Evolutionary conservation across 805 yeast genomes (phyloP), one percentile per base, ranked within the genome.

Genomic region (Kodamaea fukazawae): DNA sequence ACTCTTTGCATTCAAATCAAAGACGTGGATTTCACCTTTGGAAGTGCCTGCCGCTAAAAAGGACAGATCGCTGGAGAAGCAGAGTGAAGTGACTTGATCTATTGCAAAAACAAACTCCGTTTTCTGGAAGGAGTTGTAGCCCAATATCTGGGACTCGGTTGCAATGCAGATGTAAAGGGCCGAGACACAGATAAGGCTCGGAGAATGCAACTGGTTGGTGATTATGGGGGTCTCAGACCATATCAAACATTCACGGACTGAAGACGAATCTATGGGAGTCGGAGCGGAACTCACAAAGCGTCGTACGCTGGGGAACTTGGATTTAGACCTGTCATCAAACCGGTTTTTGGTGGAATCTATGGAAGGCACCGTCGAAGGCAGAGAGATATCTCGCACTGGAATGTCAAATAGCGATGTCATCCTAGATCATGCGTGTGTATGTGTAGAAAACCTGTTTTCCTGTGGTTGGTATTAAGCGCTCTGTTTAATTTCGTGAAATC

Each of bases 101-200:
- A 35, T 34, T 1, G 65, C 66, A 11, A 83, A 54, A 1, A 71
- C 68, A 31, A 62, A 61, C 10, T 72, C 63, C 3, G 85, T 54
- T 22, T 64, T 67, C 56, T 90, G 96, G 32, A 73, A 73, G 45
- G 80, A 82, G 50, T 81, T 83, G 57, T 86, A 89, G 4, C 84
- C 67, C 4, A 86, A 58, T 0, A 87, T 65, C 27, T 58, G 63
- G 1, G 73, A 75, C 0, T 73, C 51, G 0, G 96, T 89, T 2
- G 95, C 96, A 6, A 89, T 50, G 0, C 78, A 78, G 6, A 83
- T 64, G 23, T 71, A 60, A 5, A 61, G 38, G 1, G 65, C 45
- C 2, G 63, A 56, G 7, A 64, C 53, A 32, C 53, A 56, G 10
- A 65, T 33, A 29, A 29, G 44, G 4, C 42, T 37, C 2, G 57